Conservation (phyloP, 1,284 basidiomycete genomes). For the Puccinia triticina region DNA sequence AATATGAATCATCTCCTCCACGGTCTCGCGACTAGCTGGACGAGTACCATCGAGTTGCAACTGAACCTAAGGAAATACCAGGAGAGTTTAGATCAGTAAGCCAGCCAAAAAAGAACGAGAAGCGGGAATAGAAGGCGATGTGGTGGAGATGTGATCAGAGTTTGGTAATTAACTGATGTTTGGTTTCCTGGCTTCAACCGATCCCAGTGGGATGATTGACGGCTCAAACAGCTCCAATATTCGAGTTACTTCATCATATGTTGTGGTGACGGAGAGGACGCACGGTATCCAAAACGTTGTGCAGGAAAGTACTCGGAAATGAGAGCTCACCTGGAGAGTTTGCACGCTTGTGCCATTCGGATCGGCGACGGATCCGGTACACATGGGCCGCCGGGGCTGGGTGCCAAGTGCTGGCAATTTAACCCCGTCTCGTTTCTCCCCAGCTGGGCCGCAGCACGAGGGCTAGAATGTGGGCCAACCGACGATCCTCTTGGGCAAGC, state of each 20-base stretch:
- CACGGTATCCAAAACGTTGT: no score
- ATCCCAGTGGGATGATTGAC: not conserved
- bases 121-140: not conserved
- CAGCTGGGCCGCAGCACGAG: no score
- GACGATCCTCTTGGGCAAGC: no score
- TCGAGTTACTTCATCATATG: not conserved
- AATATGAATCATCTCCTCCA: not conserved
- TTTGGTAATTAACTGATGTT: not conserved
- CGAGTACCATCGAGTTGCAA: no score
- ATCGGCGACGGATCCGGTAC: no score
- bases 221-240: conserved; percentile 18
- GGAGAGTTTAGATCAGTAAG: not conserved
- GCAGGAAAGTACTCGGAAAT: not conserved
- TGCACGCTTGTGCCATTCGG: no score
- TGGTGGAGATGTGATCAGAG: not conserved
- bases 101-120: not conserved
- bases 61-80: not conserved
- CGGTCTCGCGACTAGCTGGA: no score
- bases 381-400: no score
- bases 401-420: no score
- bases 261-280: no score
- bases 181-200: not conserved
- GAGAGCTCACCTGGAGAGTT: not conserved
- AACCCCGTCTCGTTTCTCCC: no score
- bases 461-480: no score